Conservation (phyloP, 805 yeast genomes). For the Candida railenensis region DNA sequence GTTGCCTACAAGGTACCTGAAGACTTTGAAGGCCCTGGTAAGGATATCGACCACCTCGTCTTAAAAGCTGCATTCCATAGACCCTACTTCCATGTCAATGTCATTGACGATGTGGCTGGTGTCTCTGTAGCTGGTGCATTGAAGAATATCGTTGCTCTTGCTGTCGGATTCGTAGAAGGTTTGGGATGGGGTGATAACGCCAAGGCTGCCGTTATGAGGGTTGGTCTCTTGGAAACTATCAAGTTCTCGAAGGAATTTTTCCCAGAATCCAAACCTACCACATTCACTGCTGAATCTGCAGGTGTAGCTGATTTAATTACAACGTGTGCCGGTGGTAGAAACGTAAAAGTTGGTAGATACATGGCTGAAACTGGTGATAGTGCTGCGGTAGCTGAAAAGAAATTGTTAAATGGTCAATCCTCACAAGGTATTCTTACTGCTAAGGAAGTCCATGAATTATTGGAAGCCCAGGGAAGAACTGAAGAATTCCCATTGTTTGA, state of each 20-base stretch:
- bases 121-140: constrained; percentile 96
- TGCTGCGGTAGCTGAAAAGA: constrained; percentile 82
- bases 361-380: constrained; percentile 78
- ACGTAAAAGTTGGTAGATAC: constrained; percentile 84
- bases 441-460: constrained; percentile 85
- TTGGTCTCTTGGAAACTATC: constrained; percentile 88
- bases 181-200: constrained; percentile 99
- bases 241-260: constrained; percentile 66
- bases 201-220: constrained; percentile 95
- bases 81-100: constrained; percentile 96
- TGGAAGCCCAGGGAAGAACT: constrained; percentile 49
- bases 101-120: constrained; percentile 91
- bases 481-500: constrained; percentile 80
- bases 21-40: constrained; percentile 65
- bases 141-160: constrained; percentile 92
- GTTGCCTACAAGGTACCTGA: constrained; percentile 81
- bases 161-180: constrained; percentile 97
- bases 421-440: constrained; percentile 95
- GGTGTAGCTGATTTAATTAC: constrained; percentile 99
- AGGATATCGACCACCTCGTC: constrained; percentile 68
- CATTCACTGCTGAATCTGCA: constrained; percentile 91
- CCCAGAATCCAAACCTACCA: constrained; percentile 69
- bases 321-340: constrained; percentile 97
- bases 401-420: constrained; percentile 88
- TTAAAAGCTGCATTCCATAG: constrained; percentile 90